Base-by-base conservation (phyloP, 208 protist species). In the Kentomonas sorsogonicus region DNA sequence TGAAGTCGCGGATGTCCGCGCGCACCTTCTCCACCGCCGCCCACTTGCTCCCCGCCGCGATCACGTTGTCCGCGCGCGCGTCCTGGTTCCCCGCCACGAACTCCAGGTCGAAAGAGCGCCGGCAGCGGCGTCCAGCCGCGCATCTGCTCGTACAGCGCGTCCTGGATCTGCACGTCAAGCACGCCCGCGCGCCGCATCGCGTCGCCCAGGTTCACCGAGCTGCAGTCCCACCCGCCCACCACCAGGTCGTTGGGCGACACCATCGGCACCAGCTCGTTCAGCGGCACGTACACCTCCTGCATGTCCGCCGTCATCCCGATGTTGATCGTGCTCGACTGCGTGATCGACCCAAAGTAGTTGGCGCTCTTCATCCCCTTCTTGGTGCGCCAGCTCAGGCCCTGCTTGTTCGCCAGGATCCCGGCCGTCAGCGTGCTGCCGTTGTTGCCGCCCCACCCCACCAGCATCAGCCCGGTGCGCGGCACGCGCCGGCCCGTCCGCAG, bases 221-320 rank as follows among this genome's bases (percentile, higher is more conserved):
- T 97, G 68, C 99, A 99, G 83, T 99, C 98, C 98, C 98, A 99
- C 33, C 98, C 98, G 53, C 89, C 87, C 60, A 99, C 69, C 23
- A 98, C 96, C 10, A 99, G 52, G 57, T 99, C 93, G 66, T 98
- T 97, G 44, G 98, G 98, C 36, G 97, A 52, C 27, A 99, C 79
- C 97, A 99, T 99, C 51, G 98, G 97, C 9, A 99, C 69, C 5
- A 99, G 7, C 30, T 74, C 69, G 33, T 89, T 94, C 18, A 99
- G 86, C 36, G 97, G 96, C 23, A 98, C 73, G 65, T 91, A 92
- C 1, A 96, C 78, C 45, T 98, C 93, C 9, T 91, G 44, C 60
- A 96, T 87, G 25, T 97, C 70, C n/a, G 61, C 72, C 46, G 91
- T 89, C 22, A 74, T 20, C 22, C 97, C 98, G 2, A 99, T 16